Evolutionary conservation across 306 rosid genomes (phyloP).

Genomic region (Trifolium fragiferum): DNA sequence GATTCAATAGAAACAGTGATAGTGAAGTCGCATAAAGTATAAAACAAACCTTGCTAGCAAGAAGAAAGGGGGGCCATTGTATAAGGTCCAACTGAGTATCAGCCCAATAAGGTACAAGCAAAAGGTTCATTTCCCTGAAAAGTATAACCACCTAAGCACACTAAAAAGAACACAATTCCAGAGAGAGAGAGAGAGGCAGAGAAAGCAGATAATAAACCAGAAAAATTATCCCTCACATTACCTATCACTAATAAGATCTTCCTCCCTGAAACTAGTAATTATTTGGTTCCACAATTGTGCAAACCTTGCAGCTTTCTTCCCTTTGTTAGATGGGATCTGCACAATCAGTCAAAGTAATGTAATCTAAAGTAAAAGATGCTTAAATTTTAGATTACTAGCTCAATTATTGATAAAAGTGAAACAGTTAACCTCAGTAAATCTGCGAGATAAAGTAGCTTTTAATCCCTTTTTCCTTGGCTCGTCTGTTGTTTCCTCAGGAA

Average conservation of each 20-base stretch:
- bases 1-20: constrained; percentile 19
- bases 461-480: constrained; percentile 92
- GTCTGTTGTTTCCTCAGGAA: constrained; percentile 70
- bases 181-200: neutral
- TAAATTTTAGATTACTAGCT: constrained; percentile 15
- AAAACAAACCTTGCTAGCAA: constrained; percentile 94
- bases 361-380: constrained; percentile 22
- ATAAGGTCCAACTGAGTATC: constrained; percentile 83
- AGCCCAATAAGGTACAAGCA: constrained; percentile 99
- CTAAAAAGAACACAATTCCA: constrained; percentile 22
- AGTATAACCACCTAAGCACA: constrained; percentile 45
- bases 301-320: constrained; percentile 88
- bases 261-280: constrained; percentile 91
- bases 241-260: constrained; percentile 93
- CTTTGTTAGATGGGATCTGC: constrained; percentile 75
- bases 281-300: constrained; percentile 98
- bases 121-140: constrained; percentile 90
- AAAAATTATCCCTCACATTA: constrained; percentile 39
- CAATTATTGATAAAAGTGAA: constrained; percentile 13
- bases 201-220: constrained; percentile 25
- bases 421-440: constrained; percentile 52
- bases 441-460: constrained; percentile 83
- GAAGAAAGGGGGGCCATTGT: constrained; percentile 99
- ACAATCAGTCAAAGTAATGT: constrained; percentile 23
- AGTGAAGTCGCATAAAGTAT: constrained; percentile 19